Conservation (phyloP, 2,329 filamentous ascomycete species). For the Aureobasidium uvarum region DNA sequence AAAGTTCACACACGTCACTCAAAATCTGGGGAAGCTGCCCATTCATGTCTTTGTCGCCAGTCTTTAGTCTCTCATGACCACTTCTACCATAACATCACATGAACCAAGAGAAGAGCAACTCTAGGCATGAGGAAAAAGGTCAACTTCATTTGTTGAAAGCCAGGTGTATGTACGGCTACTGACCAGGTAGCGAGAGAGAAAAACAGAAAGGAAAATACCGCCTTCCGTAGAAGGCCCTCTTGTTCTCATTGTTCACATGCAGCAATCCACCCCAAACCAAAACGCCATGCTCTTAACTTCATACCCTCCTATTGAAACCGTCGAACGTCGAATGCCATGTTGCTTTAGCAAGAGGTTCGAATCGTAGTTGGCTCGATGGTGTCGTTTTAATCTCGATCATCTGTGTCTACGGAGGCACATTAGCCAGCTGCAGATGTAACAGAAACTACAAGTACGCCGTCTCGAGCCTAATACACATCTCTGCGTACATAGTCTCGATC, state of each 20-base stretch:
- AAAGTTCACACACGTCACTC: slow-evolving; percentile 22
- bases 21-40: slow-evolving; percentile 21
- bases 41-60: slow-evolving; percentile 20
- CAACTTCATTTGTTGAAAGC: neutral
- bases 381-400: neutral
- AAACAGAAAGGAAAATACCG: neutral
- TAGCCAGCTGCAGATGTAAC: slow-evolving; percentile 23
- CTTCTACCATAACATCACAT: neutral
- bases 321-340: neutral
- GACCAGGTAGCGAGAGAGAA: neutral
- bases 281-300: neutral
- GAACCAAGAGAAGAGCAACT: neutral
- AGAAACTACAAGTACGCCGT: neutral
- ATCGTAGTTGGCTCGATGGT: neutral
- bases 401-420: slow-evolving; percentile 8
- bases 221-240: slow-evolving; percentile 21
- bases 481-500: slow-evolving; percentile 34
- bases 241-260: neutral
- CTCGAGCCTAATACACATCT: slow-evolving; percentile 1
- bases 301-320: neutral
- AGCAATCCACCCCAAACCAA: neutral
- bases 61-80: neutral
- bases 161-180: neutral
- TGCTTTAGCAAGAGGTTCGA: neutral
- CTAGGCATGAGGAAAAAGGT: neutral